Percentiles rank a stretch among this genome's conserved stretches.
phyloP scores from a whole-genome alignment of 306 rosid species.

The Ammopiptanthus mongolicus region DNA sequence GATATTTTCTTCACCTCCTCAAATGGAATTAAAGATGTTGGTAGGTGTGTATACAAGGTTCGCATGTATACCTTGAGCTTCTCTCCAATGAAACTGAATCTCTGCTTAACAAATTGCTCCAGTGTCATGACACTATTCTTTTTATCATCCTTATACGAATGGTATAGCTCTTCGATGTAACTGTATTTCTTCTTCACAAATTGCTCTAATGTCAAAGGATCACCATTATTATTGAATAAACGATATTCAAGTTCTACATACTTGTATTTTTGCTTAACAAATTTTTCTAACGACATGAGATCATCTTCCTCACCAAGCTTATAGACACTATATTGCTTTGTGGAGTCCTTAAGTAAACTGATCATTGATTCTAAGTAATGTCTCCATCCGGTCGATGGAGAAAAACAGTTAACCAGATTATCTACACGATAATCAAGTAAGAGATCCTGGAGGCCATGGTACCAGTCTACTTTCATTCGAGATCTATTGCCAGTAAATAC shows the following conservation, averaged over 20 bases:
- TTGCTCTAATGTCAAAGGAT: conserved; percentile 22
- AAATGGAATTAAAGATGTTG: conserved; percentile 38
- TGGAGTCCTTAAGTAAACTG: conserved; percentile 29
- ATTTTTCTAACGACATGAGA: conserved; percentile 12
- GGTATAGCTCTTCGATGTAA: not conserved
- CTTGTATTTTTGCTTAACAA: not conserved
- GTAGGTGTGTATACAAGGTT: conserved; percentile 39
- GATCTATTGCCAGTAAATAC: conserved; percentile 37
- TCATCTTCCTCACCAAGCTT: not conserved
- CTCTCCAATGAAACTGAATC: not conserved
- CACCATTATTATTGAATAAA: not conserved
- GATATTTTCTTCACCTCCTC: conserved; percentile 20
- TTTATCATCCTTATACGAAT: not conserved
- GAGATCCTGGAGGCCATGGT: conserved; percentile 3
- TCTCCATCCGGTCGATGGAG: conserved; percentile 31
- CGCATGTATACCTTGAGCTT: not conserved
- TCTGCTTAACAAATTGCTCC: conserved; percentile 22
- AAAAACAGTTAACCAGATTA: conserved; percentile 22
- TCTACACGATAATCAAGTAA: conserved; percentile 28
- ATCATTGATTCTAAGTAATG: conserved; percentile 27
- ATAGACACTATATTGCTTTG: conserved; percentile 23
- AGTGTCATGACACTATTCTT: not conserved
- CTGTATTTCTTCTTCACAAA: not conserved
- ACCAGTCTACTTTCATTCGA: conserved; percentile 31
- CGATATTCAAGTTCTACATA: not conserved